Evolutionary conservation across 1,139 yeast species (phyloP).

Genomic region (Candida labiduridarum): DNA sequence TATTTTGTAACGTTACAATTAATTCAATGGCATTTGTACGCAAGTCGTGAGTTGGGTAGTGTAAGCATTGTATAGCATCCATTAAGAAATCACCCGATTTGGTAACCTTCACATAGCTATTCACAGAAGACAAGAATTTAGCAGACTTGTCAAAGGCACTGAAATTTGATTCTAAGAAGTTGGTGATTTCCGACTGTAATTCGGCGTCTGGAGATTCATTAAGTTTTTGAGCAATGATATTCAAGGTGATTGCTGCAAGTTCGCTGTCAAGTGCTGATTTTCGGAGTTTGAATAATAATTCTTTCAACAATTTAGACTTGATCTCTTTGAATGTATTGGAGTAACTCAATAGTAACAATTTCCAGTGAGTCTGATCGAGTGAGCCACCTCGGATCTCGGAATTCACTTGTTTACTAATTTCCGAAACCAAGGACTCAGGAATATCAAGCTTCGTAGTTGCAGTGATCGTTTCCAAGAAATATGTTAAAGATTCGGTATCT

Average conservation of each 20-base stretch:
- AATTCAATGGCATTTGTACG: slow-evolving; percentile 50
- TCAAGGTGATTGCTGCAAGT: slow-evolving; percentile 10
- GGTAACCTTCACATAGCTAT: slow-evolving; percentile 2
- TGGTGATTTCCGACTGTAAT: neutral
- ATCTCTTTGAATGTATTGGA: slow-evolving; percentile 4
- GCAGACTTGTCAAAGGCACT: slow-evolving; percentile 18
- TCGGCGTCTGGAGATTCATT: neutral
- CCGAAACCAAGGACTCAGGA: slow-evolving; percentile 4
- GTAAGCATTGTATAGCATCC: slow-evolving; percentile 37
- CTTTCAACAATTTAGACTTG: slow-evolving; percentile 13
- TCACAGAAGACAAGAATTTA: slow-evolving; percentile 12
- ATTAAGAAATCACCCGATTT: slow-evolving; percentile 21
- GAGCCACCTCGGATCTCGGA: slow-evolving; percentile 2
- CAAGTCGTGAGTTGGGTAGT: slow-evolving; percentile 48
- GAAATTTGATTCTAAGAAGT: slow-evolving; percentile 23
- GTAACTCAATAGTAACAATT: slow-evolving; percentile 12
- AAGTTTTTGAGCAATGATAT: slow-evolving; percentile 8
- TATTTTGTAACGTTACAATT: slow-evolving; percentile 32
- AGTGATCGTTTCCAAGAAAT: slow-evolving; percentile 37
- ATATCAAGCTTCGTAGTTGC: slow-evolving; percentile 6
- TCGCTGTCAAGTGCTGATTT: slow-evolving; percentile 10
- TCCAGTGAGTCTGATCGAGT: slow-evolving; percentile 14
- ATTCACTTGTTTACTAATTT: slow-evolving; percentile 3
- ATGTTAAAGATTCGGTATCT: slow-evolving; percentile 35
- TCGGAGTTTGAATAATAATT: slow-evolving; percentile 14